Percentiles rank a stretch among this genome's conserved stretches.
Conservation (phyloP, 768 basidiomycete genomes). For the Collybia sordida region DNA sequence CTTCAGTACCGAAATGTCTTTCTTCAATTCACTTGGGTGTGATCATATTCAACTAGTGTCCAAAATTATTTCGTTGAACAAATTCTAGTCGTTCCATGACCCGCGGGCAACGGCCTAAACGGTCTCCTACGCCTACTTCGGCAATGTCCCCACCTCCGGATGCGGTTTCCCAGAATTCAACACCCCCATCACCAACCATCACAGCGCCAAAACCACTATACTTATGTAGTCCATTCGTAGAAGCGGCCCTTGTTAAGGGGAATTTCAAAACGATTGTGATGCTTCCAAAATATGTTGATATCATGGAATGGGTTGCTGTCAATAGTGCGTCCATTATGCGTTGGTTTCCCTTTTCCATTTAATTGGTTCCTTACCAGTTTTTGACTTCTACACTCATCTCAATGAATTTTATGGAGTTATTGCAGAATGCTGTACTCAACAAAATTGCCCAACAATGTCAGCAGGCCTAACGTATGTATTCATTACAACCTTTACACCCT, state of each 20-base stretch:
- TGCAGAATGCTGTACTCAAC: slow-evolving; percentile 89
- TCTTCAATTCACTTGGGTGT: slow-evolving; percentile 81
- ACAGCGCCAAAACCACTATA: slow-evolving; percentile 67
- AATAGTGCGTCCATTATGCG: slow-evolving; percentile 53
- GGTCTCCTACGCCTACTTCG: slow-evolving; percentile 75
- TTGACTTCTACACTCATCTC: slow-evolving; percentile 96
- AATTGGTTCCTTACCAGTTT: slow-evolving; percentile 58
- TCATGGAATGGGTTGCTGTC: slow-evolving; percentile 92
- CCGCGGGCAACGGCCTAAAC: slow-evolving; percentile 68
- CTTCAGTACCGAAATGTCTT: slow-evolving; percentile 59
- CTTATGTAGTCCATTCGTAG: slow-evolving; percentile 93
- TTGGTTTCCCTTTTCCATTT: background rate
- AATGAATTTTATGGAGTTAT: slow-evolving; percentile 97
- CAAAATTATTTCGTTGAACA: slow-evolving; percentile 4
- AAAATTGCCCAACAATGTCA: slow-evolving; percentile 90
- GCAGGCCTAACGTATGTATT: slow-evolving; percentile 80
- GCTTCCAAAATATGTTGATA: slow-evolving; percentile 96
- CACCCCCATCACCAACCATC: slow-evolving; percentile 37
- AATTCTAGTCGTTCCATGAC: slow-evolving; percentile 69
- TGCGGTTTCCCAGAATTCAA: slow-evolving; percentile 33
- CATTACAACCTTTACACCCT: background rate
- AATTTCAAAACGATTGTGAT: slow-evolving; percentile 98
- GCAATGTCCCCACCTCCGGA: slow-evolving; percentile 52
- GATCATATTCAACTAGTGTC: slow-evolving; percentile 21
- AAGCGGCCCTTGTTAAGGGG: slow-evolving; percentile 93